Percentiles rank a stretch among this genome's conserved stretches.
These are phyloP conservation scores for Neofusicoccum ribis DNA, from an alignment of 2,329 filamentous ascomycete species.

Conservation along the genomic window DNA sequence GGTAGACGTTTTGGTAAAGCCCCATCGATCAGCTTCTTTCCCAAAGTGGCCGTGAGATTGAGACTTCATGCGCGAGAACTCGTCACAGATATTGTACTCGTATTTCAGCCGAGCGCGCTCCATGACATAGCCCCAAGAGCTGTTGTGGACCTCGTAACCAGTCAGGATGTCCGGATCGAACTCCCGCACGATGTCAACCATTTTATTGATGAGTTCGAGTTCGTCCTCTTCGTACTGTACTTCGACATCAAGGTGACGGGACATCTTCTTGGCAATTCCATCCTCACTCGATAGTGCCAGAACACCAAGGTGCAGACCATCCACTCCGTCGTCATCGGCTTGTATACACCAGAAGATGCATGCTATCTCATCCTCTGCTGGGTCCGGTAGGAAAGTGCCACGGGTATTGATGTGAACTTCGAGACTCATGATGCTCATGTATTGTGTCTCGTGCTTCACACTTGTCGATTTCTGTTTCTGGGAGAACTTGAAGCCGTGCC, in stretches of 20 bases:
- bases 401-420: constrained; percentile 91
- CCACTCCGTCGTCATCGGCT: constrained; percentile 52
- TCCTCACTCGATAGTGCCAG: constrained; percentile 68
- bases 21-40: constrained; percentile 86
- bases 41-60: constrained; percentile 81
- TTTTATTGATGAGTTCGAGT: constrained; percentile 78
- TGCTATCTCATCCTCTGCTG: constrained; percentile 83
- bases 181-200: constrained; percentile 80
- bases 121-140: constrained; percentile 94
- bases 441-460: constrained; percentile 80
- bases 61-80: constrained; percentile 84
- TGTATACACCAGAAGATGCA: constrained; percentile 90
- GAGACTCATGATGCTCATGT: constrained; percentile 95
- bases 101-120: constrained; percentile 84
- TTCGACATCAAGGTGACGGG: constrained; percentile 61
- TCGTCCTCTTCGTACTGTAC: constrained; percentile 77
- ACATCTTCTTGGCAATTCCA: constrained; percentile 60
- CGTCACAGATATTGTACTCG: constrained; percentile 86
- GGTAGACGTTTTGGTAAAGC: constrained; percentile 89
- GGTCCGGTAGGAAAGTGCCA: constrained; percentile 78
- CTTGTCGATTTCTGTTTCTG: constrained; percentile 73
- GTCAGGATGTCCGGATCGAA: constrained; percentile 91
- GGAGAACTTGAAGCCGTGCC: constrained; percentile 81
- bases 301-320: constrained; percentile 66
- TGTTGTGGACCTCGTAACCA: constrained; percentile 90